Percentiles rank a stretch among this genome's conserved stretches.
These are phyloP conservation scores for Cytospora chrysosperma DNA, from an alignment of 2,329 filamentous ascomycete species.

Conservation along the genomic window DNA sequence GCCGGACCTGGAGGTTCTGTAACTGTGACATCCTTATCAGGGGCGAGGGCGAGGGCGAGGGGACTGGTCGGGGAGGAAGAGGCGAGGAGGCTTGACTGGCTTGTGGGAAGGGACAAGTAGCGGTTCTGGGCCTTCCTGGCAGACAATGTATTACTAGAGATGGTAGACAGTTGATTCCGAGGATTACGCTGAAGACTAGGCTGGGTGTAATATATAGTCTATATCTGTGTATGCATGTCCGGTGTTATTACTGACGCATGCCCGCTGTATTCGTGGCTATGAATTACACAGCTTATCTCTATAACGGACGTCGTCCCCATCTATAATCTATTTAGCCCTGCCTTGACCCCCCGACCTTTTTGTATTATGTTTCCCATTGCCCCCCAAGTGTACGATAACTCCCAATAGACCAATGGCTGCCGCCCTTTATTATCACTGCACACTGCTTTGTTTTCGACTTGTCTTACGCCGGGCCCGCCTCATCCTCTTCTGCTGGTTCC, in stretches of 20 bases:
- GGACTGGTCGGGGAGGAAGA: conserved; percentile 52
- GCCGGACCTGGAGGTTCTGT: conserved; percentile 64
- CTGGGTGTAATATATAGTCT: no score
- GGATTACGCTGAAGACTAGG: background rate
- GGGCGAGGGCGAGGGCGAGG: conserved; percentile 44
- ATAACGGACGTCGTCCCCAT: background rate
- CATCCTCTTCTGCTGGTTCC: background rate
- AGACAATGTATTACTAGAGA: no score
- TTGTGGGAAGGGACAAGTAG: conserved; percentile 34
- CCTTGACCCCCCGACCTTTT: background rate
- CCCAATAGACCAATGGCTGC: background rate
- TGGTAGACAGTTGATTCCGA: no score
- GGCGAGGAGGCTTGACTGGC: conserved; percentile 47
- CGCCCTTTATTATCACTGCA: background rate
- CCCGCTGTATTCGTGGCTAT: no score
- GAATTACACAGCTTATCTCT: no score
- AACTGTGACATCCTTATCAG: conserved; percentile 65
- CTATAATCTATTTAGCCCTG: background rate
- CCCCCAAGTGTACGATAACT: background rate
- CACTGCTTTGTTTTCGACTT: background rate
- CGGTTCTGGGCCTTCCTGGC: background rate
- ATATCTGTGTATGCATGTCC: no score
- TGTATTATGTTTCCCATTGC: background rate
- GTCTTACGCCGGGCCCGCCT: background rate
- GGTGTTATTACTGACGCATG: no score